phyloP scores from a whole-genome alignment of 2,329 filamentous ascomycete species.

The Cordyceps pruinosa region DNA sequence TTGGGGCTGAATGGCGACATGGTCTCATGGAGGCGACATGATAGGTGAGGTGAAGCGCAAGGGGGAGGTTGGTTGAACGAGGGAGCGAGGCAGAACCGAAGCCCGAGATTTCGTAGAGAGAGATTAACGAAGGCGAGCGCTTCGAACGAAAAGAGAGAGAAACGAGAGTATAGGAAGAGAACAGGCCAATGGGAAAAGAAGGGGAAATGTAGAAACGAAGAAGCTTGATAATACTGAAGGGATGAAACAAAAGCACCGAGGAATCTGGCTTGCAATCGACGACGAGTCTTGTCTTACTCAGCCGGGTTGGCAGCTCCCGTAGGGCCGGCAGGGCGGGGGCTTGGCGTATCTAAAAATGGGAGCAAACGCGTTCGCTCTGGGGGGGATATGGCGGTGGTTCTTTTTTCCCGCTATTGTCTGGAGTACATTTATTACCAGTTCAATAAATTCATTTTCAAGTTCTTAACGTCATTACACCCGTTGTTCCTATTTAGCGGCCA shows the following conservation, averaged over 20 bases:
- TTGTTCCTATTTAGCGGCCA: too few relatives aligned
- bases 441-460: too few relatives aligned
- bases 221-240: conserved; percentile 5
- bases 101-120: not conserved
- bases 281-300: conserved; percentile 6
- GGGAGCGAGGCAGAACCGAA: not conserved
- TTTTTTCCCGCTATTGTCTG: too few relatives aligned
- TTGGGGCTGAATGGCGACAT: conserved; percentile 19
- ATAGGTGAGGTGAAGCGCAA: not conserved
- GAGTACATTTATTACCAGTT: too few relatives aligned
- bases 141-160: not conserved
- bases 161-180: not conserved
- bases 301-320: not conserved
- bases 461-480: too few relatives aligned
- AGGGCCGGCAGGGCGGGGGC: not conserved
- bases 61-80: not conserved
- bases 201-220: not conserved
- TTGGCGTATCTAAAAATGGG: conserved; percentile 5
- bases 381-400: too few relatives aligned
- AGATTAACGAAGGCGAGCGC: not conserved
- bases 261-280: not conserved
- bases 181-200: not conserved
- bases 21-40: conserved; percentile 1
- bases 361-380: conserved; percentile 9
- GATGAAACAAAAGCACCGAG: not conserved